Conservation (phyloP, 2,329 filamentous ascomycete species). For the Colletotrichum sp. region DNA sequence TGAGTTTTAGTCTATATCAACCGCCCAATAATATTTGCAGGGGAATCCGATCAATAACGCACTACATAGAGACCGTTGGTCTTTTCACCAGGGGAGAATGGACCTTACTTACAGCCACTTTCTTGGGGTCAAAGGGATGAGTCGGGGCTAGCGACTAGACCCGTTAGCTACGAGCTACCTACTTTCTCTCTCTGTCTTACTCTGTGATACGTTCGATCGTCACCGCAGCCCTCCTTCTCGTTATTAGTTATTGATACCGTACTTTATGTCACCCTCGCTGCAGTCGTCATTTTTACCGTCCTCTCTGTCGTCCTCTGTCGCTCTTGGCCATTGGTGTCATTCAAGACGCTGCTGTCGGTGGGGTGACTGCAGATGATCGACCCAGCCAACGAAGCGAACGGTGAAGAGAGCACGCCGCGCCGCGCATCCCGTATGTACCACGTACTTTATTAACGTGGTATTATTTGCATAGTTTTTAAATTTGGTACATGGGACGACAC, state of each 20-base stretch:
- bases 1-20: background rate
- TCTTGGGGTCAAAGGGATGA: background rate
- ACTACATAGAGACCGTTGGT: background rate
- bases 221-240: background rate
- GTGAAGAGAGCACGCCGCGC: conserved; percentile 1
- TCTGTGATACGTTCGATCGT: background rate
- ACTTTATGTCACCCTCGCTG: background rate
- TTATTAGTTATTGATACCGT: background rate
- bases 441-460: background rate
- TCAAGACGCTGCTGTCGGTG: background rate
- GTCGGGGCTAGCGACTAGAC: background rate
- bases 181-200: background rate
- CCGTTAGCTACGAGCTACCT: background rate
- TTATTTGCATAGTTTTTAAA: conserved; percentile 14
- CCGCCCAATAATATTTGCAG: background rate
- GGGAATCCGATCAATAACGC: background rate
- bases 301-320: background rate
- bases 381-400: conserved; percentile 6
- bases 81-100: background rate
- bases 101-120: background rate
- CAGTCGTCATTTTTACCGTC: background rate
- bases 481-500: conserved; percentile 3
- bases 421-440: background rate
- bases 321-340: background rate
- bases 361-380: conserved; percentile 15